phyloP scores from a whole-genome alignment of 2,329 filamentous ascomycete genomes.

The Ambrosiella cleistominuta region DNA sequence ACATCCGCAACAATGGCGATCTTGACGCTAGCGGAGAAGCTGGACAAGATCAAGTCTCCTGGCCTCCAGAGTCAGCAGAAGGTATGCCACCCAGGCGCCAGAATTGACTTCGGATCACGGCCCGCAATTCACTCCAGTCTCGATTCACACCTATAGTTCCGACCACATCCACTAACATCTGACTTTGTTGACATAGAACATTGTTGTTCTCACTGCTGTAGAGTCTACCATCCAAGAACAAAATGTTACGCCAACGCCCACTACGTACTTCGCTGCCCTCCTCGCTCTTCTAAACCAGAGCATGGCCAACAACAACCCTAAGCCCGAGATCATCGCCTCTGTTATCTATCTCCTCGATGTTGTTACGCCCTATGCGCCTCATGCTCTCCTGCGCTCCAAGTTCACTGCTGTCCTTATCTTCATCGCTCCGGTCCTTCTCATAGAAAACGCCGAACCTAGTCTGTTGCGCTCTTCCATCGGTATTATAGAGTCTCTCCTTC shows the following conservation, averaged over 20 bases:
- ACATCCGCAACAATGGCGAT: slow-evolving; percentile 25
- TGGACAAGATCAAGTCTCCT: slow-evolving; percentile 92
- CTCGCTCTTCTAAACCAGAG: slow-evolving; percentile 72
- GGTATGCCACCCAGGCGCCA: slow-evolving; percentile 28
- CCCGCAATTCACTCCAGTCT: not conserved
- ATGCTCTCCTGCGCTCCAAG: slow-evolving; percentile 77
- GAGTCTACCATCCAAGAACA: slow-evolving; percentile 86
- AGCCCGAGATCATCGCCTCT: slow-evolving; percentile 67
- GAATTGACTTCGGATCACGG: not conserved
- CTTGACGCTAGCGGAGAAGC: slow-evolving; percentile 59
- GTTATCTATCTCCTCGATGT: slow-evolving; percentile 93
- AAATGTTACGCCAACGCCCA: slow-evolving; percentile 65
- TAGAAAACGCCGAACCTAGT: slow-evolving; percentile 69
- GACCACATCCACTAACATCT: not conserved
- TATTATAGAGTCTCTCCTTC: slow-evolving; percentile 75
- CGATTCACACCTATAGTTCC: not conserved
- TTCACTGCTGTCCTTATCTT: slow-evolving; percentile 84
- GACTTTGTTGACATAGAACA: slow-evolving; percentile 44
- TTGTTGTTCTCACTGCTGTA: slow-evolving; percentile 73
- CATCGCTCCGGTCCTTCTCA: slow-evolving; percentile 63
- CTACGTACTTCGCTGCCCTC: slow-evolving; percentile 90
- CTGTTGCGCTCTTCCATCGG: slow-evolving; percentile 78
- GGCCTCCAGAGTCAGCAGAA: slow-evolving; percentile 92
- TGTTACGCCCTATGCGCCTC: slow-evolving; percentile 67
- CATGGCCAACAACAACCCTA: slow-evolving; percentile 47